Evolutionary conservation across 1,284 basidiomycete species (phyloP), one percentile per base, ranked within the genome.

Genomic region (Apiotrichum porosum): DNA sequence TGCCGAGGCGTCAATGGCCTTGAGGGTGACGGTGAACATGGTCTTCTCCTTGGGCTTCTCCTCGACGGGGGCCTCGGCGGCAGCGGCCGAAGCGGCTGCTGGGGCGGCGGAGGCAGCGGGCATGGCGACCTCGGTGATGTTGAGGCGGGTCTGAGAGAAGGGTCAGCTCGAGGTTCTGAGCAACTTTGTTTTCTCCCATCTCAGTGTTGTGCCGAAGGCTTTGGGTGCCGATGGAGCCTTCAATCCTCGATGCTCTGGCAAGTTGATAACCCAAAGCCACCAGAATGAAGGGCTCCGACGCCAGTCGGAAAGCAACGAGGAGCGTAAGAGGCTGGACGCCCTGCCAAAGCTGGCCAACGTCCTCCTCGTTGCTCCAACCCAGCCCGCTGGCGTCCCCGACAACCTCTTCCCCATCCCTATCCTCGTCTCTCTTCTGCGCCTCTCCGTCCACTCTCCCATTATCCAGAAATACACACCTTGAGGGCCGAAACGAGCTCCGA

Each of bases 31-130:
- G 61, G 85, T 94, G 78, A 99, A 98, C 36, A 94, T 81, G 9
- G 93, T 95, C 83, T 98, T 44, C 77, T 98, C 95, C 77, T 97
- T 97, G 42, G 93, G 93, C 73, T 95, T 95, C 72, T 93, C 92
- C 81, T 90, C 61, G 22, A 49, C 83, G 21, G 82, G 83, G 14
- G 64, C 69, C 19, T 44, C 40, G 17, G 44, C 47, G 9, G 46
- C 49, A 21, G 81, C 79, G 18, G 79, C 77, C 17, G 81, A 78
- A 3, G 80, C 68, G 15, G 71, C 69, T 19, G 77, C 68, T 4
- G 83, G 76, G 1, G 83, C 78, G 5, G 84, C 80, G 9, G 85
- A 77, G 1, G 88, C 83, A 33, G 86, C 77, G 32, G 93, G 92
- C 81, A 97, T 84, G 24, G 92, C 91, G 67, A 98, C 89, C 76